Evolutionary conservation across 768 basidiomycete genomes (phyloP).

Genomic region (Kwoniella europaea): DNA sequence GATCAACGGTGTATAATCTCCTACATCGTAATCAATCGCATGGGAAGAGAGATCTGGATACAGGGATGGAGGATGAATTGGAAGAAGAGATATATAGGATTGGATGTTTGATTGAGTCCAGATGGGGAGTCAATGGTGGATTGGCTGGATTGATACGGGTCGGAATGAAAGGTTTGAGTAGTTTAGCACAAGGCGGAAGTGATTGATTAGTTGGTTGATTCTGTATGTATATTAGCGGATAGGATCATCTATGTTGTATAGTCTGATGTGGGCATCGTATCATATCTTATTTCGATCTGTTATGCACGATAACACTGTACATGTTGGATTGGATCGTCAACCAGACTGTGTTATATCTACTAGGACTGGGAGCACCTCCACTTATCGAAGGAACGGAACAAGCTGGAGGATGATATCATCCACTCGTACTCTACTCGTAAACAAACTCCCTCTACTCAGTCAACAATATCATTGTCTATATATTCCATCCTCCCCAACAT

Average conservation of each 20-base stretch:
- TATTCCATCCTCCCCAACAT: no score
- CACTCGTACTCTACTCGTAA: background rate
- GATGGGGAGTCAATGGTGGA: background rate
- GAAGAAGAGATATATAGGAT: slow-evolving; percentile 26
- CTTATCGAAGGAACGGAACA: background rate
- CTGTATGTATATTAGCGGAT: background rate
- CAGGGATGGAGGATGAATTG: slow-evolving; percentile 6
- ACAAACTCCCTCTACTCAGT: background rate
- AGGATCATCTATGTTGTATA: background rate
- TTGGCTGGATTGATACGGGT: slow-evolving; percentile 1
- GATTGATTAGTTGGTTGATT: background rate
- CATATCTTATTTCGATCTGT: background rate
- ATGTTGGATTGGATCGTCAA: background rate
- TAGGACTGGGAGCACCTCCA: background rate
- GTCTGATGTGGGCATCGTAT: background rate
- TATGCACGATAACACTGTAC: background rate
- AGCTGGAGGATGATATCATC: background rate
- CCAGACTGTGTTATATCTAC: no score
- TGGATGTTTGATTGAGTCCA: slow-evolving; percentile 8
- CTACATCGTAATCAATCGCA: slow-evolving; percentile 6
- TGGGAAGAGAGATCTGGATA: background rate
- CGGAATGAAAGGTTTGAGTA: background rate
- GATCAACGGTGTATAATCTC: slow-evolving; percentile 11
- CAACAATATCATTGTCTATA: no score
- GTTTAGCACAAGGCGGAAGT: background rate